Evolutionary conservation across 2,329 filamentous ascomycete genomes (phyloP).

Genomic region (Cladosporium halotolerans): DNA sequence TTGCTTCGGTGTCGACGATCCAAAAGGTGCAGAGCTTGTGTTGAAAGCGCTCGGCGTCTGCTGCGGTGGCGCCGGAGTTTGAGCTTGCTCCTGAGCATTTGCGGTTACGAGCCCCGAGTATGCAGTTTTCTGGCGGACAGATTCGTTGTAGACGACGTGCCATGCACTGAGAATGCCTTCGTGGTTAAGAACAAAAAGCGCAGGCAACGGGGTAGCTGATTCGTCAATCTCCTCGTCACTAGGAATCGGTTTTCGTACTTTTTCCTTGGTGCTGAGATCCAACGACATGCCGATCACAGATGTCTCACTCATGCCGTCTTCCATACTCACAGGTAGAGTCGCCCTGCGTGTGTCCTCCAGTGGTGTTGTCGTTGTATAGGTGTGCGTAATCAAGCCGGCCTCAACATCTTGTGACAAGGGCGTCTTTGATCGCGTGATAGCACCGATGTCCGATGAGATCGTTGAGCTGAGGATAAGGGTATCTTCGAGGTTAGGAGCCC

Average conservation of each 20-base stretch:
- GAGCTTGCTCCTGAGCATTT: slow-evolving; percentile 24
- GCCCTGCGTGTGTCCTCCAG: slow-evolving; percentile 70
- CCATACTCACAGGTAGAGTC: slow-evolving; percentile 59
- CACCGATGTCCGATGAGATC: slow-evolving; percentile 68
- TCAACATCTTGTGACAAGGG: slow-evolving; percentile 58
- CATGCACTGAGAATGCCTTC: slow-evolving; percentile 79
- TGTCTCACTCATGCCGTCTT: slow-evolving; percentile 61
- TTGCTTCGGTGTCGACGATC: slow-evolving; percentile 13
- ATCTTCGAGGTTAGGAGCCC: slow-evolving; percentile 73
- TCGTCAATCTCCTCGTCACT: slow-evolving; percentile 67
- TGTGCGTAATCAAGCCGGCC: slow-evolving; percentile 54
- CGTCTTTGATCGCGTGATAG: slow-evolving; percentile 67
- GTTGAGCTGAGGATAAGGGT: slow-evolving; percentile 77
- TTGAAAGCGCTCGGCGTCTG: slow-evolving; percentile 12
- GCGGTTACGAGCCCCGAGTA: slow-evolving; percentile 63
- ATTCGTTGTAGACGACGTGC: slow-evolving; percentile 90
- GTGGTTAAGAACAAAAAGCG: slow-evolving; percentile 77
- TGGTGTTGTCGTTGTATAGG: slow-evolving; percentile 68
- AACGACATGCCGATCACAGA: slow-evolving; percentile 71
- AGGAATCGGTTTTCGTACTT: slow-evolving; percentile 22
- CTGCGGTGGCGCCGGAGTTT: not conserved
- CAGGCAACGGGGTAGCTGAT: slow-evolving; percentile 74
- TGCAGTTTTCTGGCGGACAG: slow-evolving; percentile 64
- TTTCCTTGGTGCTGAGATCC: slow-evolving; percentile 51
- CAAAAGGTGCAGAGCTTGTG: slow-evolving; percentile 28